These are phyloP conservation scores for Ganoderma leucocontextum DNA, from an alignment of 1,284 basidiomycete species.

Conservation along the genomic window DNA sequence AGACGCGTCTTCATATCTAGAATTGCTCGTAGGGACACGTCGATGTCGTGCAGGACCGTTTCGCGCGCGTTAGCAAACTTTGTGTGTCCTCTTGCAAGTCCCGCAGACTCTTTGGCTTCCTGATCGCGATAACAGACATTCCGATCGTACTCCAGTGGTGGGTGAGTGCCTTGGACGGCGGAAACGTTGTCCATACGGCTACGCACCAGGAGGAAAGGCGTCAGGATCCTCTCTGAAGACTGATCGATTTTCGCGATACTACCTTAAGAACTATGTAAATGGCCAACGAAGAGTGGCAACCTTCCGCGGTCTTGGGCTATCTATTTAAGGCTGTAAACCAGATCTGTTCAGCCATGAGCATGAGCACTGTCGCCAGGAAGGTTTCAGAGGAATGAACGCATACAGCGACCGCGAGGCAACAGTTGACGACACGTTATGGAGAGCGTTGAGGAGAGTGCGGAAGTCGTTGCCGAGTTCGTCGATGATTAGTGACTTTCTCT, in stretches of 20 bases:
- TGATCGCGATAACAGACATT: neutral
- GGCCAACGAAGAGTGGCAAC: neutral
- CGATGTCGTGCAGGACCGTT: neutral
- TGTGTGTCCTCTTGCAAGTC: neutral
- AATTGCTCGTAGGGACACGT: neutral
- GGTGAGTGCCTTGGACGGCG: neutral
- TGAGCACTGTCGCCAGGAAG: neutral
- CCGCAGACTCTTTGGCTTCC: neutral
- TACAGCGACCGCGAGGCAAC: neutral
- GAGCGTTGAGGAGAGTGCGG: neutral
- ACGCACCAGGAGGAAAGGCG: neutral
- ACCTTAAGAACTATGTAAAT: neutral
- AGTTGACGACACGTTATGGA: neutral
- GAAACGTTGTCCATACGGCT: neutral
- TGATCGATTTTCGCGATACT: neutral
- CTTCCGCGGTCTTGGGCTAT: neutral
- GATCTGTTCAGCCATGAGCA: neutral
- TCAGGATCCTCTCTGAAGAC: neutral
- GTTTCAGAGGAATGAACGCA: neutral
- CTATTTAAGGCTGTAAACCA: neutral
- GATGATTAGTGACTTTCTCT: neutral
- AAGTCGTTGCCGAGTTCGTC: neutral
- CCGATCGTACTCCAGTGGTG: neutral
- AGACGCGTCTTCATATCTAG: slow-evolving; percentile 2
- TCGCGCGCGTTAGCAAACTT: neutral